A percentile compares a stretch with the other conserved stretches of the same genome.
These are phyloP conservation scores for Wallemia ichthyophaga DNA, from an alignment of 1,284 basidiomycete genomes.

Conservation along the genomic window DNA sequence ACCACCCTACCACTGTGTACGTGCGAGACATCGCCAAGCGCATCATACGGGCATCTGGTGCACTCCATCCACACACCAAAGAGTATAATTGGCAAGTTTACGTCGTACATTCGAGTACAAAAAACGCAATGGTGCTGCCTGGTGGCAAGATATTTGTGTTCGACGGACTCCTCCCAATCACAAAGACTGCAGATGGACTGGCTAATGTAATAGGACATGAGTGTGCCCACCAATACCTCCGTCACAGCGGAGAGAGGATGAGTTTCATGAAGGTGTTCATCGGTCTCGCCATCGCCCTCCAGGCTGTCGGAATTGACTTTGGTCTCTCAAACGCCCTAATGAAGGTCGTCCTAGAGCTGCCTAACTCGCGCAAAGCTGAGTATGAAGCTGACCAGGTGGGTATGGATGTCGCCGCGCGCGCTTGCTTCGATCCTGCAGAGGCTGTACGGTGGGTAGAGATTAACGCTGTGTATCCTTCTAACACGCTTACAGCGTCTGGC, in stretches of 20 bases:
- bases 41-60: conserved; percentile 34
- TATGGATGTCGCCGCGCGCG: conserved; percentile 6
- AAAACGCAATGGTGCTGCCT: conserved; percentile 54
- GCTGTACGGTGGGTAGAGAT: neutral
- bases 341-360: conserved; percentile 26
- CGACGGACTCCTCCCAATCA: conserved; percentile 58
- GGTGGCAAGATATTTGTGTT: conserved; percentile 57
- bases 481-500: neutral
- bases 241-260: conserved; percentile 11
- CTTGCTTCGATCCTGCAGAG: neutral
- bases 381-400: conserved; percentile 4
- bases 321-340: conserved; percentile 20
- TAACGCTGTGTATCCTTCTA: too few relatives aligned
- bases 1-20: conserved; percentile 33
- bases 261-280: conserved; percentile 29
- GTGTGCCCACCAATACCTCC: conserved; percentile 13
- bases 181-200: conserved; percentile 45
- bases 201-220: conserved; percentile 69
- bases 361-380: conserved; percentile 8
- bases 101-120: conserved; percentile 39
- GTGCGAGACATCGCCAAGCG: conserved; percentile 36
- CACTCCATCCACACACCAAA: conserved; percentile 20
- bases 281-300: conserved; percentile 22
- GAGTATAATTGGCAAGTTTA: conserved; percentile 32
- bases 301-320: conserved; percentile 28